Conservation (phyloP, 2,329 filamentous ascomycete species). For the Sclerotinia subarctica region DNA sequence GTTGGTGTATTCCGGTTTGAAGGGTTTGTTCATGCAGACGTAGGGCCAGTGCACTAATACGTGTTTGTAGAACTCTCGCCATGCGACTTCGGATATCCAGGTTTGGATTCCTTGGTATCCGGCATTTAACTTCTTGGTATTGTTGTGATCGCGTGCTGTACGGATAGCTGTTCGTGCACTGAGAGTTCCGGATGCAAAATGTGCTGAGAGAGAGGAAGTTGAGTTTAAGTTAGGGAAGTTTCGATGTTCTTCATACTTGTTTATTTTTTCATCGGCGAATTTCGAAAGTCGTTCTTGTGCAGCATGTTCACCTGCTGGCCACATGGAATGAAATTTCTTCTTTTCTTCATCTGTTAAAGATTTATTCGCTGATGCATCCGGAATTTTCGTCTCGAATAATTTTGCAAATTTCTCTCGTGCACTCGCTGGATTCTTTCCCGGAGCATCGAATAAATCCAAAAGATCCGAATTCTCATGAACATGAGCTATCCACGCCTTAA, state of each 20-base stretch:
- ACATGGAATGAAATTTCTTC: slow-evolving; percentile 55
- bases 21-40: slow-evolving; percentile 73
- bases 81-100: slow-evolving; percentile 82
- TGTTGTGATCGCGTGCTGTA: slow-evolving; percentile 60
- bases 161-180: slow-evolving; percentile 65
- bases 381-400: slow-evolving; percentile 61
- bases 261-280: slow-evolving; percentile 64
- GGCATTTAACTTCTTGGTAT: slow-evolving; percentile 61
- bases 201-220: slow-evolving; percentile 70
- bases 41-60: slow-evolving; percentile 84
- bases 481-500: slow-evolving; percentile 69
- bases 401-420: slow-evolving; percentile 46
- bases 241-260: slow-evolving; percentile 59
- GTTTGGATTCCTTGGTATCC: slow-evolving; percentile 62
- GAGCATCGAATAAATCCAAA: slow-evolving; percentile 58
- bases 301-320: slow-evolving; percentile 74
- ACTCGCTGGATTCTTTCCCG: slow-evolving; percentile 51
- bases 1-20: slow-evolving; percentile 81
- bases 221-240: slow-evolving; percentile 61
- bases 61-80: slow-evolving; percentile 86
- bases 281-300: slow-evolving; percentile 60
- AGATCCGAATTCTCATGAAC: slow-evolving; percentile 67
- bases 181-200: slow-evolving; percentile 66
- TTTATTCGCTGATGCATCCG: slow-evolving; percentile 62
- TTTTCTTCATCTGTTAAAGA: slow-evolving; percentile 56